Conservation (phyloP, 1,284 basidiomycete species). For the Moniliophthora roreri region DNA sequence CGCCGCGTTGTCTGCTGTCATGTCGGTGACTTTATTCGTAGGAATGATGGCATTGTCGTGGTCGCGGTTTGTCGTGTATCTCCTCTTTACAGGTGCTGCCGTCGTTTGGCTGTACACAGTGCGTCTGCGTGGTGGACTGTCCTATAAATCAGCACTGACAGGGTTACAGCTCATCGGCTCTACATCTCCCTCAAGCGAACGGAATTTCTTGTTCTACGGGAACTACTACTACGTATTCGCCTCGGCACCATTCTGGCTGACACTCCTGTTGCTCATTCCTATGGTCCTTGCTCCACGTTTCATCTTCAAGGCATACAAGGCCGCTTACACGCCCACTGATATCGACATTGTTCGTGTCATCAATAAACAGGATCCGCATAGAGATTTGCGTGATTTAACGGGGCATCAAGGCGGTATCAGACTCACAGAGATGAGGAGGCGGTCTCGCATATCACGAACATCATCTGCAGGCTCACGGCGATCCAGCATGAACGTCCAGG, state of each 20-base stretch:
- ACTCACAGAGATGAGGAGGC: slow-evolving; percentile 26
- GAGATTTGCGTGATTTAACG: slow-evolving; percentile 42
- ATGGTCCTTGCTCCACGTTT: slow-evolving; percentile 82
- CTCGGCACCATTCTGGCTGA: slow-evolving; percentile 90
- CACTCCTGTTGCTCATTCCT: slow-evolving; percentile 68
- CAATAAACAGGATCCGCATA: slow-evolving; percentile 56
- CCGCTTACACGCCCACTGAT: slow-evolving; percentile 80
- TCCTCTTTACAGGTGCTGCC: slow-evolving; percentile 77
- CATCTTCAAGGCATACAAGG: slow-evolving; percentile 71
- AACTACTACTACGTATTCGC: slow-evolving; percentile 84
- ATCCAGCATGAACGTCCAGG: slow-evolving; percentile 2
- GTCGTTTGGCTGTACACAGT: slow-evolving; percentile 82
- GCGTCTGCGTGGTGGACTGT: slow-evolving; percentile 21
- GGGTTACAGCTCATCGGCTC: slow-evolving; percentile 72
- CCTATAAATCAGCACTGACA: neutral
- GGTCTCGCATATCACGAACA: neutral
- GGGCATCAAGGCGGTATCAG: slow-evolving; percentile 12
- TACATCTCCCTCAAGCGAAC: slow-evolving; percentile 71
- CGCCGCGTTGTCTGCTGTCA: slow-evolving; percentile 85
- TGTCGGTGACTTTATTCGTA: slow-evolving; percentile 85
- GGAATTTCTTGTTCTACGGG: slow-evolving; percentile 70
- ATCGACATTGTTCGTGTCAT: slow-evolving; percentile 77
- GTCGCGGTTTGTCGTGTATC: slow-evolving; percentile 93
- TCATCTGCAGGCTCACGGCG: slow-evolving; percentile 2
- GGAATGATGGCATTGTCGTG: slow-evolving; percentile 89